phyloP scores from a whole-genome alignment of 2,329 filamentous ascomycete genomes.

The Westerdykella aurantiaca region DNA sequence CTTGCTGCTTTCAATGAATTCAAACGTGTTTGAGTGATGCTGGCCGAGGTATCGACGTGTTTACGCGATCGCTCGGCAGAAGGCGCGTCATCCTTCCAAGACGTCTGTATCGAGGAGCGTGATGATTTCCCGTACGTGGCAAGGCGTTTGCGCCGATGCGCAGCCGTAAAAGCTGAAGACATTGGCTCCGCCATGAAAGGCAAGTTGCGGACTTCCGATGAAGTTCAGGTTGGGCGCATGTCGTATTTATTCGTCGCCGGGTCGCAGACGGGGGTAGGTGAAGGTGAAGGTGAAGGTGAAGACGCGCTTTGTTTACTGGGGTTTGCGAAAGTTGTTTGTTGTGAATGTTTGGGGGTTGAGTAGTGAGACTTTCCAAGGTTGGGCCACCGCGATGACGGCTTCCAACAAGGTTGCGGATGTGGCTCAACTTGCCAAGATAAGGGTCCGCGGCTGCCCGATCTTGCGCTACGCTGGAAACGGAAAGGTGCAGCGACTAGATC shows the following conservation, averaged over 20 bases:
- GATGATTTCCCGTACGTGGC: constrained; percentile 37
- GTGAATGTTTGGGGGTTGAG: constrained; percentile 2
- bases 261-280: background rate
- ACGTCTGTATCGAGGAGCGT: constrained; percentile 16
- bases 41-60: constrained; percentile 3
- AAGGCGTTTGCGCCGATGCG: constrained; percentile 34
- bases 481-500: background rate
- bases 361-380: too few species aligned
- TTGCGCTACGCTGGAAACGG: too few species aligned
- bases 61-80: constrained; percentile 33
- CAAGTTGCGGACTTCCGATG: background rate
- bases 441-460: too few species aligned
- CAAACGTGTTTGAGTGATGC: too few species aligned
- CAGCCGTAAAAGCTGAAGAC: constrained; percentile 23
- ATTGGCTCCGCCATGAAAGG: constrained; percentile 21
- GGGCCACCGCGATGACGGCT: too few species aligned
- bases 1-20: constrained; percentile 2
- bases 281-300: background rate
- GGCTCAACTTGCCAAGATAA: background rate
- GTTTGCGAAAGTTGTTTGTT: too few species aligned
- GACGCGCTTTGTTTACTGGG: background rate
- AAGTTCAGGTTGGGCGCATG: constrained; percentile 15
- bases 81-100: constrained; percentile 19
- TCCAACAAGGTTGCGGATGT: background rate
- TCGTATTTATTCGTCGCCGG: constrained; percentile 2